Conservation (phyloP, 164 flowering plant genomes). For the Tetrastigma voinierianum region DNA sequence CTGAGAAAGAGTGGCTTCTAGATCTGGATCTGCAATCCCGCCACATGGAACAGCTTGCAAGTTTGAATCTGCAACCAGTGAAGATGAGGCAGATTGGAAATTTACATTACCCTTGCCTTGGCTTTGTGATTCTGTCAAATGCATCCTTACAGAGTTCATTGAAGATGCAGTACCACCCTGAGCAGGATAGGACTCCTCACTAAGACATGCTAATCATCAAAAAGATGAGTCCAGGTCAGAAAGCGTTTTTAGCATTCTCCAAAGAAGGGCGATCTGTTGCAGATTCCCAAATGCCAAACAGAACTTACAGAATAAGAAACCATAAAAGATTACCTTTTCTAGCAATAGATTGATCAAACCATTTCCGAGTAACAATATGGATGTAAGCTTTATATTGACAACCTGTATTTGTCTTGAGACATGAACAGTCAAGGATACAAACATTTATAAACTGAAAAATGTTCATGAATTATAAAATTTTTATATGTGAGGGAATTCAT, state of each 20-base stretch:
- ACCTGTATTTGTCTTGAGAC: constrained; percentile 96
- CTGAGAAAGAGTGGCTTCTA: constrained; percentile 57
- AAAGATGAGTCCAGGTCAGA: constrained; percentile 17
- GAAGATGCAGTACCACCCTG: constrained; percentile 45
- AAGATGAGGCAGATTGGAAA: constrained; percentile 31
- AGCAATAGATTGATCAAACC: constrained; percentile 86
- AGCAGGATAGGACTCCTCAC: constrained; percentile 81
- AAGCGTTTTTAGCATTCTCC: constrained; percentile 1
- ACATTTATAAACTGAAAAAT: background rate
- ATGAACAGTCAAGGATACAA: constrained; percentile 58
- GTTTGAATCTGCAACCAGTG: constrained; percentile 33
- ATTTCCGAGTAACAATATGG: constrained; percentile 69
- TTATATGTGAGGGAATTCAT: constrained; percentile 3
- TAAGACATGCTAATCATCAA: constrained; percentile 67
- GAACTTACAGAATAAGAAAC: background rate
- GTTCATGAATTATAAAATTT: background rate
- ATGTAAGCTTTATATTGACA: constrained; percentile 87
- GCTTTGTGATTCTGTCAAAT: too few relatives aligned
- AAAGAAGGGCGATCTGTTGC: background rate
- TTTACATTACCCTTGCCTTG: constrained; percentile 31
- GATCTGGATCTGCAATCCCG: constrained; percentile 37
- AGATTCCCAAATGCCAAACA: background rate
- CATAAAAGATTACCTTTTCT: constrained; percentile 59
- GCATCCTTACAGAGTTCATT: constrained; percentile 23
- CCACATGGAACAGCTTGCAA: constrained; percentile 32